Evolutionary conservation across 2,329 filamentous ascomycete species (phyloP), one percentile per base, ranked within the genome.

Genomic region (Colletotrichum coccodes): DNA sequence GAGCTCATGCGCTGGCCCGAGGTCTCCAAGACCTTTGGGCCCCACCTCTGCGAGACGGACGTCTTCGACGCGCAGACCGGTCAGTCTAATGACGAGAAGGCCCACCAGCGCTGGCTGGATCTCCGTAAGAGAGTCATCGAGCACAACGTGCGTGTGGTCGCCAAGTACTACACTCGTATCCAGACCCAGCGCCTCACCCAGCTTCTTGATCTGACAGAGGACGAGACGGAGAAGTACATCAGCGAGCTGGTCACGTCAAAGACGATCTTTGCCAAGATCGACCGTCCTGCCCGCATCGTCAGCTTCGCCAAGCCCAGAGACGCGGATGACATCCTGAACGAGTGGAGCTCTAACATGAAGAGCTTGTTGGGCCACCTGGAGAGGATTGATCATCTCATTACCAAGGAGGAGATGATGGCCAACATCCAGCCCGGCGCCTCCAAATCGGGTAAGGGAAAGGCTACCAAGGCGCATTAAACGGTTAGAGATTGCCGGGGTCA

Each of bases 361-460:
- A 95, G 91, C 77, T 82, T 97, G 75, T 83, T 97, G 72, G 94
- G 94, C 12, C 83, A 95, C 63, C 79, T 97, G 77, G 94, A 97
- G 86, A 89, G 94, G 71, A 97, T 99, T 70, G 96, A 99, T 78
- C 96, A 99, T 81, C 86, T 99, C 76, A 99, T 99, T 77, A 99
- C 97, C 63, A 98, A 98, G 87, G 96, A 99, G 83, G 96, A 99
- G 87, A 99, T 99, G 96, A 99, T 99, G 96, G 96, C 96, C 46
- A 89, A 95, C 68, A 98, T 99, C 76, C 92, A 96, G 80, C 94
- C 94, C 6, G 83, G 81, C 57, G 79, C 78, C 68, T 75, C 73
- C 30, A 77, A 81, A 73, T 74, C 72, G 42, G 75, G 75, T 64
- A 81, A 81, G 73, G 74, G 77, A 40, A 81, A 83, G 76, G 76